Percentiles rank a stretch among this genome's conserved stretches.
Conservation (phyloP, 2,329 filamentous ascomycete species). For the Nemania sp. region DNA sequence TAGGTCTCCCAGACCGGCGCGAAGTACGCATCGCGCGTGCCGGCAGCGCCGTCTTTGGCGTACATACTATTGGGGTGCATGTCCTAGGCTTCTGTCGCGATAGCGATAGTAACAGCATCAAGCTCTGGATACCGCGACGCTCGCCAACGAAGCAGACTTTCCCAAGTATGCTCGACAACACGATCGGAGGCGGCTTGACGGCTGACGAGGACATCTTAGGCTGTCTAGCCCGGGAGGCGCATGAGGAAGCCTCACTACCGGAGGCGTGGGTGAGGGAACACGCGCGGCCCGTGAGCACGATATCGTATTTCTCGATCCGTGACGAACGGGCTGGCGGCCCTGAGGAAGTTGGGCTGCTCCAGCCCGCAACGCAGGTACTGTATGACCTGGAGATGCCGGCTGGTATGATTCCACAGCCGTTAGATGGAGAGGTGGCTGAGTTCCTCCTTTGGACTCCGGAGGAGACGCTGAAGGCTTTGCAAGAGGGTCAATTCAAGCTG, state of each 20-base stretch:
- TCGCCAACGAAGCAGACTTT: constrained; percentile 18
- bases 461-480: constrained; percentile 7
- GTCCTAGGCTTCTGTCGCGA: constrained; percentile 1
- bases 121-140: constrained; percentile 17
- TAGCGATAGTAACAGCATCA: neutral
- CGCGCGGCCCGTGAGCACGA: constrained; percentile 7
- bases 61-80: constrained; percentile 11
- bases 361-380: constrained; percentile 9
- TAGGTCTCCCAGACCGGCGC: constrained; percentile 3
- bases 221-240: constrained; percentile 10
- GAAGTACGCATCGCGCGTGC: constrained; percentile 16
- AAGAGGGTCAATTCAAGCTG: constrained; percentile 8
- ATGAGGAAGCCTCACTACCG: constrained; percentile 18
- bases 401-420: constrained; percentile 1
- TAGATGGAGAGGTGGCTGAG: constrained; percentile 17
- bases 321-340: constrained; percentile 14
- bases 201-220: constrained; percentile 6
- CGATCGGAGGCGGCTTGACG: constrained; percentile 13
- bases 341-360: constrained; percentile 16
- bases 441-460: constrained; percentile 15
- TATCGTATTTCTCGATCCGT: constrained; percentile 21
- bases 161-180: constrained; percentile 19
- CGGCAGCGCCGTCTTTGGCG: constrained; percentile 13
- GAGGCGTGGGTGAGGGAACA: neutral
- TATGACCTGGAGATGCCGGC: constrained; percentile 22